Evolutionary conservation across 176 grass and related monocot genomes (phyloP).

Genomic region (Cymbopogon citratus): DNA sequence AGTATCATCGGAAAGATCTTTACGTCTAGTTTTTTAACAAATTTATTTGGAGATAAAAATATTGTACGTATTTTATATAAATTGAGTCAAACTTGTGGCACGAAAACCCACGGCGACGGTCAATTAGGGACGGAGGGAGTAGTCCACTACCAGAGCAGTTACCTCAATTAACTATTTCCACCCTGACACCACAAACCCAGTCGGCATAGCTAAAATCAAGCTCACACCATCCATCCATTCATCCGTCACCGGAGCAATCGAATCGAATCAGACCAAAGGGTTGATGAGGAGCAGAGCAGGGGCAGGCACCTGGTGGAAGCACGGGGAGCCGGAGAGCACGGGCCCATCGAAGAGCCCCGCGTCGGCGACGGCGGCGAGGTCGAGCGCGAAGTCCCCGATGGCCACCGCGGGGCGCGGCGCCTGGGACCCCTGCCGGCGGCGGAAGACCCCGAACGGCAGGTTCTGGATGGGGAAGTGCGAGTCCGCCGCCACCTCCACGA

Average conservation of each 20-base stretch:
- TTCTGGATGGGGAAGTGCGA: conserved; percentile 97
- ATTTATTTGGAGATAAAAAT: too few species aligned
- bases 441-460: conserved; percentile 89
- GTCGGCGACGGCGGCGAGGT: conserved; percentile 69
- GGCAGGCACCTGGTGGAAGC: conserved; percentile 60
- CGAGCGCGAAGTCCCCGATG: conserved; percentile 78
- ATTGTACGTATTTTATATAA: too few species aligned
- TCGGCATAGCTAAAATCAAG: neutral
- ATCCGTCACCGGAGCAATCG: neutral
- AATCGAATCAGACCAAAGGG: neutral
- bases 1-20: too few species aligned
- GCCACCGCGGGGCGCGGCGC: conserved; percentile 73
- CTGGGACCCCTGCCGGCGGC: conserved; percentile 8
- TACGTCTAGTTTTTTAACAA: too few species aligned
- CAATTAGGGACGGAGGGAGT: too few species aligned
- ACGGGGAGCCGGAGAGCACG: conserved; percentile 52
- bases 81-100: too few species aligned
- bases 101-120: too few species aligned
- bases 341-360: conserved; percentile 86
- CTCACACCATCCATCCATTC: neutral
- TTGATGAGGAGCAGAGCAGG: neutral
- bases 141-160: neutral
- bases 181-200: neutral
- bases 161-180: neutral
- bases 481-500: conserved; percentile 64